Base-by-base conservation (phyloP, 2,329 filamentous ascomycete genomes). In the Zymoseptoria passerinii region DNA sequence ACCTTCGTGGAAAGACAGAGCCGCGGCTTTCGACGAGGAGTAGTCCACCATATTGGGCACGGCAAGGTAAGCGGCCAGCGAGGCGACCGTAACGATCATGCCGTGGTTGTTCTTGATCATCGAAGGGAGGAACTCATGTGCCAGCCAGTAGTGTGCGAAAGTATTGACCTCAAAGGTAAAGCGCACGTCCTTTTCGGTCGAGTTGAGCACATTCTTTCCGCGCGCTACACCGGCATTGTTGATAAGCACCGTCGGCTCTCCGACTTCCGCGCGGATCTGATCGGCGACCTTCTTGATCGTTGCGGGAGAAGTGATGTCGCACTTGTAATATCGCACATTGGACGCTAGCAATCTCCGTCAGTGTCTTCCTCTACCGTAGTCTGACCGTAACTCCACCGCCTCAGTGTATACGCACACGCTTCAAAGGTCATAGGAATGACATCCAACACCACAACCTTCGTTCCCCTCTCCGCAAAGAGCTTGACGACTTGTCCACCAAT, bases 371-470 rank as follows among this genome's bases (percentile, higher is more conserved):
- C 10, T 6, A 44, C 4, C 13, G 35, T 16, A 44, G 35, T 44
- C 35, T 16, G 9, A 16, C 35, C 35, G 35, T 4, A 44, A 0
- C 35, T n/a, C 16, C 35, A 44, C 35, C 10, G 6, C 16, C 35
- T 16, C 35, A 52, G 27, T 52, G 10, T 52, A 18, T n/a, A 55
- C 54, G 50, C 23, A 55, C 54, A 8, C 7, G 55, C 73, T 35
- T 78, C 70, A 66, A 80, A 86, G 19, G 78, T 81, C 72, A 85
- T 73, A 4, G 79, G 78, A 65, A 87, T 83, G 35, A 89, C 79
- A 73, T 92, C 89, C 40, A 92, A 71, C 1, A 91, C 84, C 0
- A 85, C 85, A 35, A 91, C 85, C 63, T 82, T 87, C 64, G 88
- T 77, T 1, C 81, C 82, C 60, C 75, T 76, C 69, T 85, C 81